Evolutionary conservation across 768 basidiomycete genomes (phyloP), one percentile per base, ranked within the genome.

Genomic region (Suillus occidentalis): DNA sequence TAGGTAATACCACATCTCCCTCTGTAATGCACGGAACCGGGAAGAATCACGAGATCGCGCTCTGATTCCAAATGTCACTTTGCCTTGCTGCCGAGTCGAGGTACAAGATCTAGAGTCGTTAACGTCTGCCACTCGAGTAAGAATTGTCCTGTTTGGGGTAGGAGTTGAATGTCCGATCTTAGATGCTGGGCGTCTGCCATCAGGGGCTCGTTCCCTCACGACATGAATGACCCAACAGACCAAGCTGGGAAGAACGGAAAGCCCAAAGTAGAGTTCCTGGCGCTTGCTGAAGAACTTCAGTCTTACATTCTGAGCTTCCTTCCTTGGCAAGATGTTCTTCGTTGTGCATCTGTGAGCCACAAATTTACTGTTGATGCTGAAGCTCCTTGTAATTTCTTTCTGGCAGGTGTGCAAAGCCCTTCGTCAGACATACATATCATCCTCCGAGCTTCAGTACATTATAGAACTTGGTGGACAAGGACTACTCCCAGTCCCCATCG

Each of bases 381-480:
- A 16, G 7, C 13, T 8, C 13, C n/a, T 49, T 4, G 8, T 8
- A 50, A 4, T 50, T 16, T 14, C 14, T 50, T 8, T 14, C 14
- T 50, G 49, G 49, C 25, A 50, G 49, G 25, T 50, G 16, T 50
- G 49, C 25, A 50, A 25, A 25, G 25, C 49, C 49, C 49, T 50
- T 50, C 49, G 25, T 13, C 49, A 50, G 49, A 50, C 7, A 50
- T 50, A 28, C 49, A 1, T 28, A 28, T 16, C 22, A 28, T 50
- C 49, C 7, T 50, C 49, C 14, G 49, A 28, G 49, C 49, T 50
- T 8, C 49, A 50, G 49, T 63, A 63, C 57, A 43, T 45, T 10
- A 16, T 63, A 25, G 43, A 63, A 39, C 56, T 63, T 16, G 34
- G 57, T 12, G 56, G 43, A 45, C 40, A 60, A 37, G 43, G 37